Base-by-base conservation (phyloP, 257 asterid genomes). In the Salvia rosmarinus region DNA sequence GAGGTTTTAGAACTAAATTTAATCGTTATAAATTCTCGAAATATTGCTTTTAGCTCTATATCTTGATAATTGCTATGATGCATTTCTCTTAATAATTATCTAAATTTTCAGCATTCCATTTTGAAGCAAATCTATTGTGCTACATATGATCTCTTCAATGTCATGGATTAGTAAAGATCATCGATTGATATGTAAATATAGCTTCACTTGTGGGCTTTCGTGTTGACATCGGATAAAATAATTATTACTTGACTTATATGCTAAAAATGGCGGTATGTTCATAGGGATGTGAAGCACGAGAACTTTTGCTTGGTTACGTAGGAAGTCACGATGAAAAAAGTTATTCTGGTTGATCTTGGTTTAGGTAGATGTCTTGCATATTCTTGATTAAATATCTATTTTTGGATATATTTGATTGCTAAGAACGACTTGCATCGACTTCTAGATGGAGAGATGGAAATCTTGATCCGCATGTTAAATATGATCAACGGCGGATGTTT, bases 401-500 rank as follows among this genome's bases (percentile, higher is more conserved):
- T 58, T 49, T 47, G 59, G 37, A 46, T 32, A 35, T 39, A 35
- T 76, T 55, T 70, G 2, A 2, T 46, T 59, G 30, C 23, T 43
- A 57, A 74, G 40, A 66, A 42, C 23, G 50, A 37, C 73, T 50
- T 54, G 78, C 78, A 40, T 67, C 88, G 89, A 96, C 98, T 78
- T 79, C 93, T 42, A 85, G 78, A 76, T 91, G 98, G 98, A 79
- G 87, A 76, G 86, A 86, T 77, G 58, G 71, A 30, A 74, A 67
- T 46, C 73, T 84, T 46, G 91, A 90, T 47, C 54, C 42, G 76
- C 96, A 91, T 73, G 91, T 91, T 63, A 91, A 83, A 28, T 89
- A 91, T 85, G 95, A 91, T 75, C 97, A 91, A 78, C 82, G 95
- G 57, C 95, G 19, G 97, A 89, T 78, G 85, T 85, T 76, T 91